Conservation (phyloP, 331 rosid genomes). For the Quercus lobata region DNA sequence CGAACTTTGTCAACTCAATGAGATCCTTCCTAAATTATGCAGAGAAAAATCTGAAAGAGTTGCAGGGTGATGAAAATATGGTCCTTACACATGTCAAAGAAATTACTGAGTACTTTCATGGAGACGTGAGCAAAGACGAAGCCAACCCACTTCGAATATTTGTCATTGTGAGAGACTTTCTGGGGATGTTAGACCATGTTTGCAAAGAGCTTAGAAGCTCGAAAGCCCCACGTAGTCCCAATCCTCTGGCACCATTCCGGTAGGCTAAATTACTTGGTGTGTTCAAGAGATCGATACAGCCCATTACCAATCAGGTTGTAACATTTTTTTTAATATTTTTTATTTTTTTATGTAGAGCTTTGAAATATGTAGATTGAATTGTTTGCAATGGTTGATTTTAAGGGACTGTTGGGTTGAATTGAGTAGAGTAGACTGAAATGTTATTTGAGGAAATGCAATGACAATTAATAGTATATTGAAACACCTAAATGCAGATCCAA, state of each 20-base stretch:
- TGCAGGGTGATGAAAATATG: slow-evolving; percentile 63
- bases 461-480: too few relatives aligned
- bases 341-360: neutral
- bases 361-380: neutral
- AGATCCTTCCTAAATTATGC: slow-evolving; percentile 47
- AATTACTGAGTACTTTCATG: slow-evolving; percentile 88
- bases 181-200: slow-evolving; percentile 84
- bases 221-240: slow-evolving; percentile 49
- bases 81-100: slow-evolving; percentile 69
- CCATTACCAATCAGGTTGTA: slow-evolving; percentile 24
- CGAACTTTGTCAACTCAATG: slow-evolving; percentile 41
- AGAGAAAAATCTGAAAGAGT: slow-evolving; percentile 46
- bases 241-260: slow-evolving; percentile 77
- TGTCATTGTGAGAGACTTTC: slow-evolving; percentile 90
- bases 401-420: neutral
- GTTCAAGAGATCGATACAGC: slow-evolving; percentile 25
- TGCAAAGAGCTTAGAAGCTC: slow-evolving; percentile 85
- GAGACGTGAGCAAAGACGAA: slow-evolving; percentile 82
- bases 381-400: neutral
- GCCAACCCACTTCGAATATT: slow-evolving; percentile 73
- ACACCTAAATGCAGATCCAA: too few relatives aligned
- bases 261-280: slow-evolving; percentile 36
- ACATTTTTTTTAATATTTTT: slow-evolving; percentile 11
- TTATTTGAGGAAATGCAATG: too few relatives aligned
- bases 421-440: neutral